Conservation (phyloP, 1,139 yeast genomes). For the Yamadazyma epiphylla region DNA sequence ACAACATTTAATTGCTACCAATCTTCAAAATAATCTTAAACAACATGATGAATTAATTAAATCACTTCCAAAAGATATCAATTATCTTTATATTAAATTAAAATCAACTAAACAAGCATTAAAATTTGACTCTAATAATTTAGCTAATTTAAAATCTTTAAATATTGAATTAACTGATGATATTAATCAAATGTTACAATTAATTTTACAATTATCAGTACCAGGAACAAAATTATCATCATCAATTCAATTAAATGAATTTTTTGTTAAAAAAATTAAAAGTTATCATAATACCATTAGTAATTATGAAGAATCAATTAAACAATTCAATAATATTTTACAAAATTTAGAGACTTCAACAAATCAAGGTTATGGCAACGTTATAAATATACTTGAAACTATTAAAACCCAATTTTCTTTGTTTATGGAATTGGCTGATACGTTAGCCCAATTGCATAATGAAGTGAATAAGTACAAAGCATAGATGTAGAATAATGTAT, state of each 20-base stretch:
- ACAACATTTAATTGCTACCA: constrained; percentile 81
- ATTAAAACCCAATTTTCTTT: constrained; percentile 77
- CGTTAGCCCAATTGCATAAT: constrained; percentile 85
- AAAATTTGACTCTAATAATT: constrained; percentile 36
- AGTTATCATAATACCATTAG: constrained; percentile 62
- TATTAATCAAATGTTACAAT: constrained; percentile 62
- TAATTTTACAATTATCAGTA: constrained; percentile 61
- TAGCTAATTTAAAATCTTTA: constrained; percentile 30
- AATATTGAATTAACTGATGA: constrained; percentile 66
- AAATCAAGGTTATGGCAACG: constrained; percentile 47
- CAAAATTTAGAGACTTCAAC: constrained; percentile 42
- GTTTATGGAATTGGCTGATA: constrained; percentile 88
- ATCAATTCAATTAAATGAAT: constrained; percentile 44
- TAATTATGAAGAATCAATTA: constrained; percentile 74
- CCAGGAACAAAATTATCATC: constrained; percentile 67
- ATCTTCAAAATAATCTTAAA: constrained; percentile 58
- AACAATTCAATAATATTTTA: constrained; percentile 57
- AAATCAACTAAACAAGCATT: constrained; percentile 68
- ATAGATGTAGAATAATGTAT: constrained; percentile 1
- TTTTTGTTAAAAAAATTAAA: constrained; percentile 52
- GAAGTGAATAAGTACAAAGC: constrained; percentile 26
- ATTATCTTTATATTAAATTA: constrained; percentile 60
- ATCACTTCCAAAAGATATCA: constrained; percentile 83
- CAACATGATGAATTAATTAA: constrained; percentile 68
- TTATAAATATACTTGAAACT: constrained; percentile 58